A percentile compares a stretch with the other conserved stretches of the same genome.
phyloP scores from a whole-genome alignment of 805 yeast species.

The Ogataea sp. region DNA sequence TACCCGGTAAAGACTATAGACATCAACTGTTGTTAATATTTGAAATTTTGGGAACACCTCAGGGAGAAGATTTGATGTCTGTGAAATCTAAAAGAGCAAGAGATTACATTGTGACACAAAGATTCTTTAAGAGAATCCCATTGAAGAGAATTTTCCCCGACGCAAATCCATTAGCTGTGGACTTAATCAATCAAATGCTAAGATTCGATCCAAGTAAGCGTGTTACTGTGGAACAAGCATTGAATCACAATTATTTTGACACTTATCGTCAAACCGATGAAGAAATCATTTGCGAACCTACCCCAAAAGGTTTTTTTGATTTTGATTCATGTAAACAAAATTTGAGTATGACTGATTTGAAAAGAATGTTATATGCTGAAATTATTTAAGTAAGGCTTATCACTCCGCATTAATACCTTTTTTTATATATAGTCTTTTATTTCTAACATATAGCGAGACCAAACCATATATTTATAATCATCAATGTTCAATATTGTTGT shows the following conservation, averaged over 20 bases:
- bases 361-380: slow-evolving; percentile 71
- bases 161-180: slow-evolving; percentile 43
- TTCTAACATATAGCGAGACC: too few relatives aligned
- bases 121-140: slow-evolving; percentile 51
- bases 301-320: slow-evolving; percentile 81
- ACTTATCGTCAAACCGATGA: slow-evolving; percentile 71
- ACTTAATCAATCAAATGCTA: slow-evolving; percentile 62
- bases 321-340: slow-evolving; percentile 82
- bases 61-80: slow-evolving; percentile 62
- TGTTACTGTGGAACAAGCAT: slow-evolving; percentile 74
- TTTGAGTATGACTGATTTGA: slow-evolving; percentile 66
- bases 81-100: slow-evolving; percentile 70
- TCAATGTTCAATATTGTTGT: too few relatives aligned
- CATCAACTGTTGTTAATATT: slow-evolving; percentile 61
- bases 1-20: slow-evolving; percentile 71
- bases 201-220: slow-evolving; percentile 77
- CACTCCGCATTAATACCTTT: too few relatives aligned
- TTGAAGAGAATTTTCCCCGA: slow-evolving; percentile 41
- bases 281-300: slow-evolving; percentile 79
- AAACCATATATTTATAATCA: too few relatives aligned
- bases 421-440: too few relatives aligned
- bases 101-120: slow-evolving; percentile 64
- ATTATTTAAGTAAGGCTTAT: too few relatives aligned
- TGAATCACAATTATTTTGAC: slow-evolving; percentile 69
- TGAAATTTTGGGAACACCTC: slow-evolving; percentile 66